Base-by-base conservation (phyloP, 192 early-diverging fungal species). In the Phycomyces nitens region DNA sequence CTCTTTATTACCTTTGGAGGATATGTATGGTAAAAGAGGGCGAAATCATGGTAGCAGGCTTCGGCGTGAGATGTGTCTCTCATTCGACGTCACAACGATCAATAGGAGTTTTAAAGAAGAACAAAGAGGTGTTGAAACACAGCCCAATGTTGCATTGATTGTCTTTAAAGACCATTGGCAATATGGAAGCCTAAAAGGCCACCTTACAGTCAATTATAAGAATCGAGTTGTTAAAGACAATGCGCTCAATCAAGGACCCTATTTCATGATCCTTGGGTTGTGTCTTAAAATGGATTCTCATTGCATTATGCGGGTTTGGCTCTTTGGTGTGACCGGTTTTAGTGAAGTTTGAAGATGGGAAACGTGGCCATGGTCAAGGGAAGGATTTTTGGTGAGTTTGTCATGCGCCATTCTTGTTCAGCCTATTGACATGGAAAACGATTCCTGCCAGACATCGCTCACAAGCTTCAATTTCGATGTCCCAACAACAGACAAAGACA, bases 401-500 rank as follows among this genome's bases (percentile, higher is more conserved):
- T 44, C 22, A 27, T 50, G n/a, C 40, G 23, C 22, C 14, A 21
- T 47, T 62, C 51, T 4, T 53, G 44, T 14, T 18, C 44, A n/a
- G 44, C 44, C 44, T 11, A 47, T 47, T 47, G 11, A 39, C 44
- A 47, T 49, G 47, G 51, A 40, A 49, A 26, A 62, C 21, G 23
- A 47, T 47, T 18, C 12, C 15, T 47, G 38, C 12, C 44, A 39
- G 29, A 42, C 70, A 2, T 72, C 74, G 11, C 63, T 79, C 16
- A 80, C 75, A 54, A 77, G 65, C 47, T 80, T 80, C 56, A 71
- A 72, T 39, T 68, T 80, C 53, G 60, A 77, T 23, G 24, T 57
- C 21, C 43, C 61, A 21, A 38, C 26, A 5, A 43, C 34, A 40
- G 64, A 74, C 27, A 34, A 63, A 29, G 68, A 71, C n/a, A 71